Evolutionary conservation across 176 grass and related monocot species (phyloP).

Genomic region (Echinochloa phyllopogon): DNA sequence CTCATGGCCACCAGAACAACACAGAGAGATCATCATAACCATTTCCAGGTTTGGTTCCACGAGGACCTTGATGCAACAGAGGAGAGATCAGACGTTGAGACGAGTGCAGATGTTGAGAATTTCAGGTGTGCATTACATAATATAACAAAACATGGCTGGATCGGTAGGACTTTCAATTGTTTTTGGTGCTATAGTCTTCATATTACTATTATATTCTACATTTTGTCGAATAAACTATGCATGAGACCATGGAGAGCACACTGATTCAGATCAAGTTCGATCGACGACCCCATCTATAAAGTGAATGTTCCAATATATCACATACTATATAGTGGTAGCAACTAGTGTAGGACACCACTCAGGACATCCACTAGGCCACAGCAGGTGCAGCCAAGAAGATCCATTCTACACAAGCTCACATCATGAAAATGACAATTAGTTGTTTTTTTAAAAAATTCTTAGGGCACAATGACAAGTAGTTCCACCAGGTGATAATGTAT

Average conservation of each 20-base stretch:
- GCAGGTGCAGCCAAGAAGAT: constrained; percentile 34
- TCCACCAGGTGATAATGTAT: constrained; percentile 48
- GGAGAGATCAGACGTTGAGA: constrained; percentile 3
- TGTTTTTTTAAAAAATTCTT: neutral
- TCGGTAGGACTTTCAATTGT: neutral
- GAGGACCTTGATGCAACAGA: constrained; percentile 22
- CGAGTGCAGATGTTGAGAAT: neutral
- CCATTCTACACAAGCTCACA: neutral
- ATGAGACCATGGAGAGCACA: constrained; percentile 3
- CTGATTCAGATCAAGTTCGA: constrained; percentile 15
- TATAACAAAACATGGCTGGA: neutral
- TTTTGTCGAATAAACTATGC: constrained; percentile 8
- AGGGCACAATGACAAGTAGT: constrained; percentile 22
- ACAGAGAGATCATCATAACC: constrained; percentile 9
- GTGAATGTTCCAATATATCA: constrained; percentile 6
- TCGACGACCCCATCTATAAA: constrained; percentile 20
- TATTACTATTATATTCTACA: neutral
- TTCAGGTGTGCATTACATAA: neutral
- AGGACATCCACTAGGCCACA: constrained; percentile 10
- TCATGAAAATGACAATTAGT: constrained; percentile 14
- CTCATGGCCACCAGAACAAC: constrained; percentile 25
- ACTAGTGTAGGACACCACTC: neutral
- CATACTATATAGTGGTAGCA: neutral
- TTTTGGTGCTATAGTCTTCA: neutral
- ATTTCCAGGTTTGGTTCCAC: constrained; percentile 16